Conservation (phyloP, 1,139 yeast genomes). For the Debaryomyces udenii region DNA sequence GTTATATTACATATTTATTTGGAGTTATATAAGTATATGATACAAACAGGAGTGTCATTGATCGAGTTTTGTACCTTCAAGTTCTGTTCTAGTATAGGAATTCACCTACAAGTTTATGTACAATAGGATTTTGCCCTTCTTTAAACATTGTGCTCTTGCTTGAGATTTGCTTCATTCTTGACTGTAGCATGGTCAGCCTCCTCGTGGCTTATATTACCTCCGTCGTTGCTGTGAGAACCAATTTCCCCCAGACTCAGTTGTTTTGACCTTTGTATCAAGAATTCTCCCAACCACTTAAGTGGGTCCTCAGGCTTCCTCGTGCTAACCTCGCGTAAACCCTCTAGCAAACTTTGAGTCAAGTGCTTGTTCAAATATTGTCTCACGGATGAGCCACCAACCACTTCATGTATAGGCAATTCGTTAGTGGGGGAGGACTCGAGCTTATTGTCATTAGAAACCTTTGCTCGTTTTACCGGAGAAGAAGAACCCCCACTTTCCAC, state of each 20-base stretch:
- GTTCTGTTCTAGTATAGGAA: background rate
- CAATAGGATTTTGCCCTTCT: too few relatives aligned
- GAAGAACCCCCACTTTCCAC: constrained; percentile 4
- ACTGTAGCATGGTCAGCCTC: too few relatives aligned
- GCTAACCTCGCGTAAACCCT: constrained; percentile 68
- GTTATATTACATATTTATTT: background rate
- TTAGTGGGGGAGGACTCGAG: constrained; percentile 9
- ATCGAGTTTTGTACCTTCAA: background rate
- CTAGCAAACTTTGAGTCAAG: constrained; percentile 66
- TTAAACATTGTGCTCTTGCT: too few relatives aligned
- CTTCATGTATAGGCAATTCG: constrained; percentile 44
- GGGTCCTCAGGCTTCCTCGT: constrained; percentile 69
- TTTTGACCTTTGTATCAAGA: constrained; percentile 53
- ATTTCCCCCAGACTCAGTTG: background rate
- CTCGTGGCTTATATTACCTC: too few relatives aligned
- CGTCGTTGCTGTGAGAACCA: too few relatives aligned
- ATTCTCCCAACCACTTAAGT: constrained; percentile 69
- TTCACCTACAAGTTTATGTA: too few relatives aligned
- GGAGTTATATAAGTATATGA: background rate
- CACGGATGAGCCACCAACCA: constrained; percentile 81
- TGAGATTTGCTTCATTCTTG: too few relatives aligned
- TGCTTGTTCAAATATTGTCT: constrained; percentile 76
- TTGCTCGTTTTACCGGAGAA: constrained; percentile 17
- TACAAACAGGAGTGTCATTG: too few relatives aligned
- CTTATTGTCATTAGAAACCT: constrained; percentile 8